Percentiles rank a stretch among this genome's conserved stretches.
Evolutionary conservation across 2,329 filamentous ascomycete genomes (phyloP).

Genomic region (Hypoxylon sp.): DNA sequence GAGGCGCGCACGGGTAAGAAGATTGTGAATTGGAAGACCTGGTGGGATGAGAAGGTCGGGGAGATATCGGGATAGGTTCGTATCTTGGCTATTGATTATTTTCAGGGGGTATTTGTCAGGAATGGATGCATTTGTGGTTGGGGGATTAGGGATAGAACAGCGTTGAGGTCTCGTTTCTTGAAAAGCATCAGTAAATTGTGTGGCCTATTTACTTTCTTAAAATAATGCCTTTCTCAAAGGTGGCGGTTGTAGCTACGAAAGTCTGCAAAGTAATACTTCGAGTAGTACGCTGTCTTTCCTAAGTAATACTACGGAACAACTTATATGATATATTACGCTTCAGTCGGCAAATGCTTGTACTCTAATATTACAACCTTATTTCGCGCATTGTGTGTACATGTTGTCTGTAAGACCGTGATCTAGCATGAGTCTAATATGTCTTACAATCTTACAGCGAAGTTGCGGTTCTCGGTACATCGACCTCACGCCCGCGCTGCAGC

Average conservation of each 20-base stretch:
- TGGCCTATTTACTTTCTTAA: too few relatives aligned
- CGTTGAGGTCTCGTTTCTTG: background rate
- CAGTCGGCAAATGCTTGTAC: background rate
- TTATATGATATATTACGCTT: background rate
- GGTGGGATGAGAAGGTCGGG: constrained; percentile 74
- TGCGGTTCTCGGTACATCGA: constrained; percentile 12
- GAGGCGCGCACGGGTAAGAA: constrained; percentile 78
- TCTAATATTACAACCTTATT: background rate
- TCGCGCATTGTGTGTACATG: background rate
- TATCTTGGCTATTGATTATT: background rate
- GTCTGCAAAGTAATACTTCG: background rate
- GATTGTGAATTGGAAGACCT: constrained; percentile 79
- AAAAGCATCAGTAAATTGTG: background rate
- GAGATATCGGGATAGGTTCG: constrained; percentile 11
- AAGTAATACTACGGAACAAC: background rate
- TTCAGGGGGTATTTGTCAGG: background rate
- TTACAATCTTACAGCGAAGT: constrained; percentile 6
- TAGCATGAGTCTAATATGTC: background rate
- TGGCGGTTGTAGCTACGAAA: background rate
- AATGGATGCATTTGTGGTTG: background rate
- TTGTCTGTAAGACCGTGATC: background rate
- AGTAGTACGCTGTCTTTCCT: background rate
- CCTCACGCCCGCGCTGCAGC: constrained; percentile 12
- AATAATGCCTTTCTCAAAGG: background rate
- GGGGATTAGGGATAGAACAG: background rate